These are phyloP conservation scores for Xenoacremonium recifei DNA, from an alignment of 2,329 filamentous ascomycete species.

Conservation along the genomic window DNA sequence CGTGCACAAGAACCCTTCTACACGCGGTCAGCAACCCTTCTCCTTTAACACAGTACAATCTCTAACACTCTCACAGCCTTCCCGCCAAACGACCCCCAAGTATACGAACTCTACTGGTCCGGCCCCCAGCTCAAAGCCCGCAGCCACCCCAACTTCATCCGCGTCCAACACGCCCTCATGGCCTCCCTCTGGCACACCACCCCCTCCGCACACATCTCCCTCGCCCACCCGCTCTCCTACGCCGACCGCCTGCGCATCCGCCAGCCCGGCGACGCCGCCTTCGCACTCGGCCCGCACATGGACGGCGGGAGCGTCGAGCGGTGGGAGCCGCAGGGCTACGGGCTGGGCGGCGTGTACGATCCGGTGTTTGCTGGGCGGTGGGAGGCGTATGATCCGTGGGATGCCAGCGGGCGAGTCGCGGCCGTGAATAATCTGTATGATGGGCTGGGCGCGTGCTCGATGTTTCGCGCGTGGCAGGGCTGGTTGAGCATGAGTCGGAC, in stretches of 20 bases:
- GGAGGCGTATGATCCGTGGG: constrained; percentile 83
- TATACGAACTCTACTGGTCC: constrained; percentile 77
- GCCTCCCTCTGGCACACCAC: constrained; percentile 57
- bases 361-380: constrained; percentile 71
- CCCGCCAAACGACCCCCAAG: constrained; percentile 63
- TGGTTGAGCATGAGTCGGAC: constrained; percentile 81
- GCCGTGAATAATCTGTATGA: constrained; percentile 76
- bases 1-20: constrained; percentile 59
- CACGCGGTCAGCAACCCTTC: constrained; percentile 40
- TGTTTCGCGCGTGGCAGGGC: constrained; percentile 87
- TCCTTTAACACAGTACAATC: neutral
- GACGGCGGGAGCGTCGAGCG: constrained; percentile 74
- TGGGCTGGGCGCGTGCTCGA: constrained; percentile 76
- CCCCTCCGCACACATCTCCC: constrained; percentile 45
- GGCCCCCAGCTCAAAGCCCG: constrained; percentile 65
- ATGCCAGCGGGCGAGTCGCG: constrained; percentile 65
- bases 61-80: constrained; percentile 47
- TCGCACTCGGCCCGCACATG: constrained; percentile 70
- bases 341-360: constrained; percentile 67
- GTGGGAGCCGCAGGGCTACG: constrained; percentile 71
- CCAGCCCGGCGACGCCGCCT: constrained; percentile 66
- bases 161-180: constrained; percentile 62
- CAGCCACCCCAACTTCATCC: constrained; percentile 62
- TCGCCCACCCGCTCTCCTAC: constrained; percentile 60
- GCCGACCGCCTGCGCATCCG: constrained; percentile 72